These are phyloP conservation scores for Madurella fahalii DNA, from an alignment of 2,329 filamentous ascomycete species.

Conservation along the genomic window DNA sequence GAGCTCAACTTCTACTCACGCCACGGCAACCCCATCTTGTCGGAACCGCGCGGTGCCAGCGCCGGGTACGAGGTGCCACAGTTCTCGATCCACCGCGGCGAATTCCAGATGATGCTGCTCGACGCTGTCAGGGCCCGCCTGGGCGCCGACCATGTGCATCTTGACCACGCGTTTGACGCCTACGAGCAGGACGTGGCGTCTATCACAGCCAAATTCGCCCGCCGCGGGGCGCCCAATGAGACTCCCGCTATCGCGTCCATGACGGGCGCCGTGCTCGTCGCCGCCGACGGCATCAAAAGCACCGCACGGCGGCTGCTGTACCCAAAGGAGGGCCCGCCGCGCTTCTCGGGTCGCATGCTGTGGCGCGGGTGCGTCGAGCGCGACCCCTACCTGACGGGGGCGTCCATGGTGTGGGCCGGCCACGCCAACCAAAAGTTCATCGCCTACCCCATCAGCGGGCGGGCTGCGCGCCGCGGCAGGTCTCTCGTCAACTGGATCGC, in stretches of 20 bases:
- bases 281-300: constrained; percentile 44
- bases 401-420: constrained; percentile 43
- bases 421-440: constrained; percentile 46
- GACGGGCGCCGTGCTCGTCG: constrained; percentile 35
- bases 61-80: constrained; percentile 42
- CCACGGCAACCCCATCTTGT: constrained; percentile 40
- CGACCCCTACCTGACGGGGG: constrained; percentile 38
- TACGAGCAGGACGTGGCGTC: too few species aligned
- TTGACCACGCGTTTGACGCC: too few species aligned
- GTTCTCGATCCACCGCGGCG: constrained; percentile 42
- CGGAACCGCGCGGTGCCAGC: constrained; percentile 37
- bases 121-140: constrained; percentile 32
- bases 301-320: constrained; percentile 39
- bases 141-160: too few species aligned
- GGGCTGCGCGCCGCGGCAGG: constrained; percentile 33
- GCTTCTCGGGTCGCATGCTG: constrained; percentile 43
- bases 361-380: constrained; percentile 42
- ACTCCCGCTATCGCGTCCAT: constrained; percentile 28
- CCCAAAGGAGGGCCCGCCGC: constrained; percentile 40
- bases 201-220: too few species aligned
- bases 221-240: too few species aligned
- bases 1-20: constrained; percentile 44
- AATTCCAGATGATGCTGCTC: constrained; percentile 42
- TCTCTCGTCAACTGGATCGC: constrained; percentile 45
- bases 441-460: constrained; percentile 41